Percentiles rank a stretch among this genome's conserved stretches.
These are phyloP conservation scores for Alliaria petiolata DNA, from an alignment of 345 rosid genomes.

Conservation along the genomic window DNA sequence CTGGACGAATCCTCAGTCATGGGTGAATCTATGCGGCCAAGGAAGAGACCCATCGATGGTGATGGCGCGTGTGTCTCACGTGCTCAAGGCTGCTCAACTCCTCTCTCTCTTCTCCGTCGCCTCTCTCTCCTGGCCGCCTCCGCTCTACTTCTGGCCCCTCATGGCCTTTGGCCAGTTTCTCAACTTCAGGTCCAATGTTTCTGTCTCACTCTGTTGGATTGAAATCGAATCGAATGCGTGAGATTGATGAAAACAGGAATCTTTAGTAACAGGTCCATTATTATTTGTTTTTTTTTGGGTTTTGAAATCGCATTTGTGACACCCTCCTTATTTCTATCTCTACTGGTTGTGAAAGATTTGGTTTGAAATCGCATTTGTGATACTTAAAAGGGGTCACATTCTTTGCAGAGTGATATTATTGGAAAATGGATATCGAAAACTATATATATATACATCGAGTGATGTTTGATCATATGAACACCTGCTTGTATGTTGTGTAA, in stretches of 20 bases:
- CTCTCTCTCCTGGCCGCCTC: conserved; percentile 77
- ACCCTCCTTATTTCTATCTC: neutral
- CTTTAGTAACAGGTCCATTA: too few relatives aligned
- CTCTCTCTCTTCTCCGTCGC: conserved; percentile 67
- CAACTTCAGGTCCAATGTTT: conserved; percentile 57
- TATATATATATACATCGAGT: too few relatives aligned
- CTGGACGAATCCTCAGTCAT: conserved; percentile 73
- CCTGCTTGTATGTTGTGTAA: neutral
- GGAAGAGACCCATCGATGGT: conserved; percentile 65
- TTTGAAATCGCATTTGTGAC: neutral
- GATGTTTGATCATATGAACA: neutral
- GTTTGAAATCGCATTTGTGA: too few relatives aligned
- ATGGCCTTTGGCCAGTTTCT: conserved; percentile 86
- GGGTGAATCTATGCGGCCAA: conserved; percentile 73
- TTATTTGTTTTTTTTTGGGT: neutral
- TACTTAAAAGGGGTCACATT: too few relatives aligned
- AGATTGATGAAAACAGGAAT: neutral
- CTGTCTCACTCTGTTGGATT: neutral
- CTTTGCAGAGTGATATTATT: too few relatives aligned
- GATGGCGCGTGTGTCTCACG: conserved; percentile 73
- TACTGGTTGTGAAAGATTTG: neutral
- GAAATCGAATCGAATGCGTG: neutral
- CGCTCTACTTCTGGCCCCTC: conserved; percentile 86
- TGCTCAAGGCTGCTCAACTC: conserved; percentile 72
- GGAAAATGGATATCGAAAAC: neutral